Base-by-base conservation (phyloP, 2,329 filamentous ascomycete genomes). In the Pseudocercospora cruenta region DNA sequence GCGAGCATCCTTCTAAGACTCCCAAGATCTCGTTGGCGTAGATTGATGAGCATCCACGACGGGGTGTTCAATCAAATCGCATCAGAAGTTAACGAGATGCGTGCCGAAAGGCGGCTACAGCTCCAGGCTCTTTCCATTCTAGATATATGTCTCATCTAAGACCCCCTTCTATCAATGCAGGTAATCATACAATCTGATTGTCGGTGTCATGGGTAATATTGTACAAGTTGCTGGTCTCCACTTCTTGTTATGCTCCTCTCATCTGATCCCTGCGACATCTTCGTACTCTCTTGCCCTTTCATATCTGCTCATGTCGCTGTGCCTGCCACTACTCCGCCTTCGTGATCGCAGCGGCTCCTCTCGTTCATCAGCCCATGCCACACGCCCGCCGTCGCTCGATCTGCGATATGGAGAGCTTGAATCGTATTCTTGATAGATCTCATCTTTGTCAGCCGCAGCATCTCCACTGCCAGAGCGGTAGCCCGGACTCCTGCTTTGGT, bases 281-380 rank as follows among this genome's bases (percentile, higher is more conserved):
- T 65, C 58, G n/a, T 58, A 62, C 12, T 49, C 58, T 12, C 63
- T 55, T 24, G 63, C 63, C 43, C 63, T 65, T 8, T 59, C 58
- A 33, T 65, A 65, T 6, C 63, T 53, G 31, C 60, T 53, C 63
- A 62, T 65, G 53, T 65, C 63, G 14, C 58, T 65, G n/a, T 65
- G 45, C n/a, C 55, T 60, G 9, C 62, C 62, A 8, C 55, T 54
- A 14, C 62, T 64, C 9, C 47, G 47, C 47, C 47, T 51, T 9
- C 47, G 16, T 22, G 19, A 21, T 7, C 14, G 19, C 10, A 10
- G 19, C 14, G 2, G 14, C 22, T 24, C 47, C n/a, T 26, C 47
- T 26, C 47, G 9, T 8, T 51, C 47, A 21, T 51, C 47, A 4
- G 19, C 47, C 47, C 47, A 51, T 24, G 47, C 47, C 31, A 64